These are phyloP conservation scores for Saprolegnia parasitica DNA, from an alignment of 352 stramenopile species.

Conservation along the genomic window DNA sequence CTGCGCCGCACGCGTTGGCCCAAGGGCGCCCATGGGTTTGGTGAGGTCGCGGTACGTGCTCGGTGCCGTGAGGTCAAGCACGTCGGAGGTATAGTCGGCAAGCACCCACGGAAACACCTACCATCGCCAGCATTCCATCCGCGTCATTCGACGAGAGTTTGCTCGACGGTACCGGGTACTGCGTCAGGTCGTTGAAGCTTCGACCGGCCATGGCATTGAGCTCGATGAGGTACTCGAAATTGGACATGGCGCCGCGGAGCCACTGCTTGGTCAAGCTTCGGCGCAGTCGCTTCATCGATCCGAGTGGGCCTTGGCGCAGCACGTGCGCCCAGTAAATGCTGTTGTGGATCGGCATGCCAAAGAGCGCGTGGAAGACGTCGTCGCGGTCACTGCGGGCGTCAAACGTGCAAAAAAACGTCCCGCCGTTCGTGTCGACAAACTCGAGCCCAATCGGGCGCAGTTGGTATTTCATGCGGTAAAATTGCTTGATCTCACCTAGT, in stretches of 20 bases:
- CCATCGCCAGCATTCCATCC: no score
- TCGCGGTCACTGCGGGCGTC: constrained; percentile 51
- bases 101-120: constrained; percentile 94
- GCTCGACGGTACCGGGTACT: constrained; percentile 97
- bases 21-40: constrained; percentile 93
- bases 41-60: constrained; percentile 89
- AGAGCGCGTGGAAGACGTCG: constrained; percentile 62
- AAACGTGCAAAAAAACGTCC: constrained; percentile 68
- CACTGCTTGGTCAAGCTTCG: constrained; percentile 67
- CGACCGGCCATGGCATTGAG: constrained; percentile 94
- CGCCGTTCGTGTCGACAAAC: constrained; percentile 62
- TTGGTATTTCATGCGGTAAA: constrained; percentile 76
- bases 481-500: constrained; percentile 56
- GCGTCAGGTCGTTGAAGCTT: constrained; percentile 97
- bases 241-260: constrained; percentile 60
- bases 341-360: constrained; percentile 77
- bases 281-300: constrained; percentile 61
- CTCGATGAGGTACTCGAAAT: constrained; percentile 97
- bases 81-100: constrained; percentile 80
- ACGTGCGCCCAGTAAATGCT: constrained; percentile 76
- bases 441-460: constrained; percentile 70
- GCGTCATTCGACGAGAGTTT: no score
- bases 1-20: constrained; percentile 65
- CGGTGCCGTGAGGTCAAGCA: constrained; percentile 77
- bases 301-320: constrained; percentile 53